phyloP scores from a whole-genome alignment of 306 rosid species.

The Oxytropis ochrocephala region DNA sequence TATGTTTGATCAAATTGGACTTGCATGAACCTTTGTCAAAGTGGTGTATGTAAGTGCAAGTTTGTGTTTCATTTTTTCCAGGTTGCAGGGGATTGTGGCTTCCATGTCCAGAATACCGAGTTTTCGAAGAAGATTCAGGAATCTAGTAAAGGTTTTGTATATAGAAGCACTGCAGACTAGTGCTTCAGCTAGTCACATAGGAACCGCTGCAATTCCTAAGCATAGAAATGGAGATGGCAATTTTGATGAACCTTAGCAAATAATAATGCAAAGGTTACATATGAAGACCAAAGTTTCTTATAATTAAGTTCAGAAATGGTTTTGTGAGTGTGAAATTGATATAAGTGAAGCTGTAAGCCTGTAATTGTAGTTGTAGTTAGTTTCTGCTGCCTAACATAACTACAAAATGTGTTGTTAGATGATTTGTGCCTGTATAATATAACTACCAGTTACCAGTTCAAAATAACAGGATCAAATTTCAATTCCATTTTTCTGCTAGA shows the following conservation, averaged over 20 bases:
- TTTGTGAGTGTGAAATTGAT: too few relatives aligned
- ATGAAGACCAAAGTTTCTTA: neutral
- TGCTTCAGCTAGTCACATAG: constrained; percentile 30
- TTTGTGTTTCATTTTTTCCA: constrained; percentile 16
- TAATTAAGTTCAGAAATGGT: neutral
- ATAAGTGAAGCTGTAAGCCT: too few relatives aligned
- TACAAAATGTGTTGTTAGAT: too few relatives aligned
- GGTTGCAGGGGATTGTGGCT: constrained; percentile 70
- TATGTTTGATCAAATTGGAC: too few relatives aligned
- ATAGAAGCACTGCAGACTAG: constrained; percentile 53
- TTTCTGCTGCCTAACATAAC: too few relatives aligned
- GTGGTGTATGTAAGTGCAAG: too few relatives aligned
- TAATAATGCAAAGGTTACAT: neutral
- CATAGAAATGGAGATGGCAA: neutral
- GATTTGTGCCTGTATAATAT: too few relatives aligned
- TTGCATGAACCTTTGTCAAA: too few relatives aligned
- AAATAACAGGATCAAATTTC: too few relatives aligned
- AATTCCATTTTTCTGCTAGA: too few relatives aligned
- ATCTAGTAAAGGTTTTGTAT: constrained; percentile 52
- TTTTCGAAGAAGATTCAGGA: constrained; percentile 54
- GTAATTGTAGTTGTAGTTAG: too few relatives aligned
- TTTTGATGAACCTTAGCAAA: constrained; percentile 5
- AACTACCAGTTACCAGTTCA: too few relatives aligned
- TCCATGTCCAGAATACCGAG: constrained; percentile 67
- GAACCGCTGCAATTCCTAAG: constrained; percentile 17